Base-by-base conservation (phyloP, 2,329 filamentous ascomycete genomes). In the Myrmaecium sp. region DNA sequence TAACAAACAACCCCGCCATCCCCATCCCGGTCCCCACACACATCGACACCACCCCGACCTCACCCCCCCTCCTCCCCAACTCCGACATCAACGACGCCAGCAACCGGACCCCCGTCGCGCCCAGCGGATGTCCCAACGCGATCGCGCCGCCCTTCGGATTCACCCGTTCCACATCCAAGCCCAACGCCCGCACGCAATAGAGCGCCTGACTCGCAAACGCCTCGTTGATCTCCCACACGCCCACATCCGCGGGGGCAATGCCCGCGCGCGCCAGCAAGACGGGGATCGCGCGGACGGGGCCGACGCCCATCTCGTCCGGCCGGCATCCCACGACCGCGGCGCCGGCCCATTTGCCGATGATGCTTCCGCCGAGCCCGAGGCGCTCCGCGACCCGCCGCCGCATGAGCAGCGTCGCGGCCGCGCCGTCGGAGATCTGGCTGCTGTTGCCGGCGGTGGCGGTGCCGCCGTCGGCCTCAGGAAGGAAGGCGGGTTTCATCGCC, bases 81-180 rank as follows among this genome's bases (percentile, higher is more conserved):
- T 76, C 63, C 52, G 67, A 47, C 57, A 92, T 47, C 59, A 86
- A 50, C 26, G 79, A 86, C 25, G 71, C 71, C 40, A 83, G 55
- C 65, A 92, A 76, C 38, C 84, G 63, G 16, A 78, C 81, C 17
- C 81, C 82, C 4, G 84, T 94, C 17, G 83, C 84, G 24, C 86
- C 84, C 1, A 94, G 64, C 5, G 84, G 84, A 50, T 94, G 86
- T 2, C 86, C 86, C 14, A 94, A 57, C n/a, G 86, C 84, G 50
- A 94, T 93, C 3, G 84, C 86, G 17, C 86, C 84, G 33, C 86
- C 86, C 41, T 91, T 83, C 1, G 82, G 82, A 54, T 95, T 95
- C 11, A 94, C 77, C 53, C 67, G 74, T 5, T 68, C 69, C 29
- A 67, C 54, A 39, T 74, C 72, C 12, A 86, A 56, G 0, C 73